phyloP scores from a whole-genome alignment of 2,329 filamentous ascomycete species.

The Aspergillus sergii region DNA sequence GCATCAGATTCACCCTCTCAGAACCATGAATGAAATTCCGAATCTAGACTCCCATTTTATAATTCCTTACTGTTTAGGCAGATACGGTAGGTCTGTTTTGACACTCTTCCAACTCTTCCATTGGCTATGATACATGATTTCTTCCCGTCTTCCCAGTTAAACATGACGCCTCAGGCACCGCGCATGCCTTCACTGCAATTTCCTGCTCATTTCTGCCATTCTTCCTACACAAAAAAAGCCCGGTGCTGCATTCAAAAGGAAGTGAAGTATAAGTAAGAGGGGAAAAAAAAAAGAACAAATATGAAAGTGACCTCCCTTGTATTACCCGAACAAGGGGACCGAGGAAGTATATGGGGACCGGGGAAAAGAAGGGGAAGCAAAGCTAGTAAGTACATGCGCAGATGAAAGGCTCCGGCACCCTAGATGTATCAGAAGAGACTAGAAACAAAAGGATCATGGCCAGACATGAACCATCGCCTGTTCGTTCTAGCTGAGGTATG shows the following conservation, averaged over 20 bases:
- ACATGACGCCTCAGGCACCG: not conserved
- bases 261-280: slow-evolving; percentile 9
- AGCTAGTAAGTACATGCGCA: slow-evolving; percentile 33
- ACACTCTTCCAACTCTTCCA: slow-evolving; percentile 3
- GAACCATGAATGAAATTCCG: not conserved
- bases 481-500: slow-evolving; percentile 1
- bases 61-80: not conserved
- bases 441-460: slow-evolving; percentile 7
- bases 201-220: slow-evolving; percentile 3
- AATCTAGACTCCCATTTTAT: not conserved
- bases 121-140: slow-evolving; percentile 12
- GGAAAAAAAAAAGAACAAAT: not conserved
- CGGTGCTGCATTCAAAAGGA: slow-evolving; percentile 17
- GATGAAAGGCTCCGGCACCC: slow-evolving; percentile 22
- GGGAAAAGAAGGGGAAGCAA: slow-evolving; percentile 8
- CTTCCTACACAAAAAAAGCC: slow-evolving; percentile 15
- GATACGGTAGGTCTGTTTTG: no score
- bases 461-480: slow-evolving; percentile 10
- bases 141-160: not conserved
- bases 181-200: slow-evolving; percentile 3
- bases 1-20: not conserved
- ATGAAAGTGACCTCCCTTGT: not conserved
- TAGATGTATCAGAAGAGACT: slow-evolving; percentile 14
- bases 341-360: slow-evolving; percentile 6
- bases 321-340: not conserved